Base-by-base conservation (phyloP, 441 rosid genomes). In the Syzygium syzygioides region DNA sequence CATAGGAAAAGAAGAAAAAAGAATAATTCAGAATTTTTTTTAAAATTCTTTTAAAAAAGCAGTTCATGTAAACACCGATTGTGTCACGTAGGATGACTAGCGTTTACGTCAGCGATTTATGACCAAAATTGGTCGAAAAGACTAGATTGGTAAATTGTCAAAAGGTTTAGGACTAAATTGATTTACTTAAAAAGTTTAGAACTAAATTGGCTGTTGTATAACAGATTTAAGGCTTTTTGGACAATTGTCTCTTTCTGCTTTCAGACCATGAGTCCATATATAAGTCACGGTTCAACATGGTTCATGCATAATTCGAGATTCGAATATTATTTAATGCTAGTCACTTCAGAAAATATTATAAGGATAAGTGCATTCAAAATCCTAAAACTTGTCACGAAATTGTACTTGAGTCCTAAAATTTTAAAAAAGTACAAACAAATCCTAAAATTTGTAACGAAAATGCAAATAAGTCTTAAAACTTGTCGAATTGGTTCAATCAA, bases 81-180 rank as follows among this genome's bases (percentile, higher is more conserved):
- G 2, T 5, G 7, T 14, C 7, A 59, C 30, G 3, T 59, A 26
- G 7, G 15, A 60, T 4, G 4, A 4, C 6, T 0, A 5, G 1
- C 0, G 3, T 28, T 30, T 7, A 20, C 1, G 0, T 23, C 13
- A 11, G 3, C 2, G 4, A 71, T 20, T 71, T 37, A 7, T 37
- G 3, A 1, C 0, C 26, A 71, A 20, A 71, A 23, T 34, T 71
- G 4, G 1, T 1, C 0, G 0, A 26, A 71, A 71, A 6, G 1
- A 37, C 0, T 12, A 19, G 2, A 34, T 19, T 10, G 11, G 2
- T 20, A 68, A 34, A 68, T 68, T 1, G 2, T 64, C 30, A 64
- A 55, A 55, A 55, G 9, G 25, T 19, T 19, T 55, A 10, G 14
- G n/a, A 4, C 3, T 57, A 10, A 25, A 57, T 25, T 57, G n/a